These are phyloP conservation scores for Gnomoniopsis smithogilvyi DNA, from an alignment of 2,329 filamentous ascomycete species.

Conservation along the genomic window DNA sequence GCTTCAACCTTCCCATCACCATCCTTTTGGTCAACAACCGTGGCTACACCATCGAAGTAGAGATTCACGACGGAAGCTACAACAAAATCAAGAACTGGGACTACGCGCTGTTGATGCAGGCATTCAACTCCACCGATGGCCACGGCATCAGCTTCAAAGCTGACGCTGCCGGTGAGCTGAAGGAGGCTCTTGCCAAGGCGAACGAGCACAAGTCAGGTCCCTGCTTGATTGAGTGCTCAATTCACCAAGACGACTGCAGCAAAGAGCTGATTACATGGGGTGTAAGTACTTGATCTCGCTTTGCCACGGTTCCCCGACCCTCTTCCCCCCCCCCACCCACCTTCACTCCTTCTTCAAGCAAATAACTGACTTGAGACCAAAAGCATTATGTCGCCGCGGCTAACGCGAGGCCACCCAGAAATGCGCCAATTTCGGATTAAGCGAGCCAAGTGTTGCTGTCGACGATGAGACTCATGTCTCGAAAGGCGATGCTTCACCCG, in stretches of 20 bases:
- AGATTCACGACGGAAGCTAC: slow-evolving; percentile 33
- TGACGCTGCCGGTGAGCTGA: slow-evolving; percentile 23
- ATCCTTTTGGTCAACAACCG: slow-evolving; percentile 35
- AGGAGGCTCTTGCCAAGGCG: slow-evolving; percentile 20
- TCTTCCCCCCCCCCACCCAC: not conserved
- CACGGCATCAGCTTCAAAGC: slow-evolving; percentile 22
- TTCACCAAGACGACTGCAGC: slow-evolving; percentile 27
- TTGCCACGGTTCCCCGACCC: not conserved
- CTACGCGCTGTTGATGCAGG: slow-evolving; percentile 25
- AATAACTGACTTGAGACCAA: slow-evolving; percentile 1
- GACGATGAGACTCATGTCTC: not conserved
- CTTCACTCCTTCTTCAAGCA: not conserved
- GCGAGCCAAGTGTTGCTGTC: not conserved
- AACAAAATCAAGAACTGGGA: slow-evolving; percentile 32
- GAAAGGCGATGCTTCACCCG: too few species aligned
- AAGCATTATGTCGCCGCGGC: slow-evolving; percentile 24
- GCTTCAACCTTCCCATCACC: slow-evolving; percentile 27
- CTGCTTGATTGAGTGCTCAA: slow-evolving; percentile 25
- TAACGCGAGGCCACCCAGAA: slow-evolving; percentile 24
- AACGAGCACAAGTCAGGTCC: slow-evolving; percentile 21
- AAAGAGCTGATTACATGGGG: slow-evolving; percentile 27
- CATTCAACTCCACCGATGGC: slow-evolving; percentile 24
- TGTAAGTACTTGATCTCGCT: not conserved
- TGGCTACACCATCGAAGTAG: slow-evolving; percentile 36
- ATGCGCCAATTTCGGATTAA: too few species aligned